Conservation (phyloP, 2,329 filamentous ascomycete genomes). For the Bertia moriformis region DNA sequence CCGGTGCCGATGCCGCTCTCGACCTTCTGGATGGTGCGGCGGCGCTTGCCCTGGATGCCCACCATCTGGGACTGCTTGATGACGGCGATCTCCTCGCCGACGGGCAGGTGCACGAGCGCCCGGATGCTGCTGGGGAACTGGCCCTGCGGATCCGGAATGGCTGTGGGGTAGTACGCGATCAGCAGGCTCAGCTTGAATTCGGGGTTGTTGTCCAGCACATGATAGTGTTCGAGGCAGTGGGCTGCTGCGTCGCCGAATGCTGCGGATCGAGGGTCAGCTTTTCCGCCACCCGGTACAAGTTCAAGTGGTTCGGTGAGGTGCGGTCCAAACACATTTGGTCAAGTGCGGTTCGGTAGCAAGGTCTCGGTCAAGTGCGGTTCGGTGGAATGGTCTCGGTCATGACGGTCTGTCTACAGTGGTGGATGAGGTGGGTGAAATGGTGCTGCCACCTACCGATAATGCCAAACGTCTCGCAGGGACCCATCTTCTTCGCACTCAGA, state of each 20-base stretch:
- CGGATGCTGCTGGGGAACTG: slow-evolving; percentile 22
- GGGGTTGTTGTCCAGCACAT: slow-evolving; percentile 26
- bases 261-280: no score
- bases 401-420: no score
- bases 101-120: slow-evolving; percentile 22
- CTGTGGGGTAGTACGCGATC: slow-evolving; percentile 27
- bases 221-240: slow-evolving; percentile 26
- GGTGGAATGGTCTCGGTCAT: no score
- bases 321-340: no score
- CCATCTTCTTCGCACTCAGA: slow-evolving; percentile 14
- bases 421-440: no score
- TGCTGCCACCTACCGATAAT: slow-evolving; percentile 24
- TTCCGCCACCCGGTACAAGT: neutral
- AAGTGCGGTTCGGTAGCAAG: no score
- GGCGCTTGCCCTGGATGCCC: slow-evolving; percentile 27
- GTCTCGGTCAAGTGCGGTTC: no score
- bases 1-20: slow-evolving; percentile 21
- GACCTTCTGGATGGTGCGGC: slow-evolving; percentile 16
- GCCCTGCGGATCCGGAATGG: slow-evolving; percentile 24
- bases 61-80: slow-evolving; percentile 25
- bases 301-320: no score
- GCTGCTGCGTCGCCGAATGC: slow-evolving; percentile 28
- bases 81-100: slow-evolving; percentile 21
- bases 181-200: slow-evolving; percentile 25
- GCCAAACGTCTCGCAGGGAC: slow-evolving; percentile 25